Evolutionary conservation across 371 early-diverging fungal species (phyloP), one percentile per base, ranked within the genome.

Genomic region (Mucor circinelloides): DNA sequence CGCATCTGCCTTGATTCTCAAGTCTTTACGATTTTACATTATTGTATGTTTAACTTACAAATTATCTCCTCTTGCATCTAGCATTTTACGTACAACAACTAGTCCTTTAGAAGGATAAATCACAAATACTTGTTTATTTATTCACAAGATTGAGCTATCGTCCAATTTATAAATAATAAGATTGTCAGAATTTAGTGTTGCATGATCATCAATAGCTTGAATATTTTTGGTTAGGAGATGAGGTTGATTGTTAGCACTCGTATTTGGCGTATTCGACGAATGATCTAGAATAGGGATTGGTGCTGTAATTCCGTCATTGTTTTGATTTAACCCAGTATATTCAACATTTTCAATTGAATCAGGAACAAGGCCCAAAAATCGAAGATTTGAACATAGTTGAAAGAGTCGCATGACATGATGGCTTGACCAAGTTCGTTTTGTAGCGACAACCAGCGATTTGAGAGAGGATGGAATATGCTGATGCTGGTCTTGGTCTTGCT

Each of bases 351-450:
- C 52, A 52, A 52, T 52, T 9, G 56, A 67, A 60, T 59, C 72
- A 19, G 77, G 76, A 2, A 77, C 59, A n/a, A 80, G 66, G 27
- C 68, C 73, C 2, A 77, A 63, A 17, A 63, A 60, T 17, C 66
- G 64, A 10, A 80, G 58, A 25, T 56, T 38, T 28, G 78, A 68
- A 27, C 78, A 76, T 1, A 68, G 21, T 21, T 75, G 68, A 32
- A 80, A 66, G 4, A 80, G 55, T 46, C 64, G 60, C 1, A 64
- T 69, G 7, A 80, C 63, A 64, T 78, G 74, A 10, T 66, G 50
- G 34, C 44, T 64, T n/a, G 78, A 72, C 81, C 81, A 80, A 23
- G 74, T 74, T n/a, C 70, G 60, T 6, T 76, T 71, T 10, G 78
- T 76, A 5, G 74, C 74, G 15, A 80, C 50, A 0, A 64, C 72